phyloP scores from a whole-genome alignment of 805 yeast species.

The Metschnikowia aberdeeniae region DNA sequence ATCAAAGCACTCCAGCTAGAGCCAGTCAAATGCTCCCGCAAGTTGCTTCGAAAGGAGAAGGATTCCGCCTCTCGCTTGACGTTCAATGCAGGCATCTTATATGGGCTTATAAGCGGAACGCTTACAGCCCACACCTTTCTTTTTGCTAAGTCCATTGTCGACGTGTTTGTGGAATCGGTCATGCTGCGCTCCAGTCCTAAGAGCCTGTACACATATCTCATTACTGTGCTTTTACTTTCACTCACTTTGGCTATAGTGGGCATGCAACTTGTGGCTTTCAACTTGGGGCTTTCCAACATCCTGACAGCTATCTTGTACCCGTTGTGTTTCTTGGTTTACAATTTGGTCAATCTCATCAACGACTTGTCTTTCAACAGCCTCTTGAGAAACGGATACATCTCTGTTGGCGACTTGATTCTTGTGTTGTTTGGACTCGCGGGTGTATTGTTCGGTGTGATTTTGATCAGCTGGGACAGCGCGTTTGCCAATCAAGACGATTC shows the following conservation, averaged over 20 bases:
- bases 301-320: slow-evolving; percentile 83
- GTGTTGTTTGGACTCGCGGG: slow-evolving; percentile 45
- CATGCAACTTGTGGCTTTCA: slow-evolving; percentile 67
- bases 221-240: slow-evolving; percentile 42
- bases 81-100: slow-evolving; percentile 53
- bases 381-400: slow-evolving; percentile 38
- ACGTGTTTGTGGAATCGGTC: slow-evolving; percentile 51
- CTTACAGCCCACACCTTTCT: slow-evolving; percentile 82
- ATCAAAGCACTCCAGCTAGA: slow-evolving; percentile 9
- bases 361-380: slow-evolving; percentile 58
- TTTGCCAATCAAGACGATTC: slow-evolving; percentile 9
- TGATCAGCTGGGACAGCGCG: slow-evolving; percentile 54
- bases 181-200: slow-evolving; percentile 19
- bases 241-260: slow-evolving; percentile 61
- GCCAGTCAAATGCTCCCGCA: slow-evolving; percentile 4
- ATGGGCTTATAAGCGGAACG: slow-evolving; percentile 69
- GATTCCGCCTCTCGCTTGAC: slow-evolving; percentile 19
- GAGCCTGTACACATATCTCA: slow-evolving; percentile 29
- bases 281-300: slow-evolving; percentile 63
- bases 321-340: slow-evolving; percentile 78
- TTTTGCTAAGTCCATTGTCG: slow-evolving; percentile 81
- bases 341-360: slow-evolving; percentile 52
- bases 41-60: slow-evolving; percentile 7
- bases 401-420: slow-evolving; percentile 47
- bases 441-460: slow-evolving; percentile 64